Conservation (phyloP, 2,329 filamentous ascomycete genomes). For the Paecilomyces sp. region DNA sequence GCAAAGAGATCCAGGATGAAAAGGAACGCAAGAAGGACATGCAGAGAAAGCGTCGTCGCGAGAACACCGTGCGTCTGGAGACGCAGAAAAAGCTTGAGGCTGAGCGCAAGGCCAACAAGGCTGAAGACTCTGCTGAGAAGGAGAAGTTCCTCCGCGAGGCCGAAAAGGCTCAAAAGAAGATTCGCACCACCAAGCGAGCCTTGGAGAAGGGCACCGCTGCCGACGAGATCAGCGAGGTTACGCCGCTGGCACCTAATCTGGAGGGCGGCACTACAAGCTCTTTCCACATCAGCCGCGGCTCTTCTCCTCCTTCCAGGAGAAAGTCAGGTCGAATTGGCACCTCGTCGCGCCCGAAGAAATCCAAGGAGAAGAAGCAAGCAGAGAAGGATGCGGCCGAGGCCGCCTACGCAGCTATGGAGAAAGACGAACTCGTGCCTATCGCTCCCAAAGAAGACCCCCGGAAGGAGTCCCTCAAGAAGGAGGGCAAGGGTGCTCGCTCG, state of each 20-base stretch:
- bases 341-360: conserved; percentile 71
- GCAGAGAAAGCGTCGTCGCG: conserved; percentile 90
- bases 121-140: conserved; percentile 74
- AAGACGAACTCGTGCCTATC: conserved; percentile 40
- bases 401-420: conserved; percentile 65
- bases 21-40: conserved; percentile 99
- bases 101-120: conserved; percentile 67
- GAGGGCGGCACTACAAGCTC: conserved; percentile 81
- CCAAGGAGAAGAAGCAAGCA: conserved; percentile 64
- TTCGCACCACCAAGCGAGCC: conserved; percentile 79
- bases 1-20: conserved; percentile 83
- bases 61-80: conserved; percentile 90
- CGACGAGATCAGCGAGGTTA: conserved; percentile 66
- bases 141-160: conserved; percentile 77
- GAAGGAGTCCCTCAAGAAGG: conserved; percentile 37
- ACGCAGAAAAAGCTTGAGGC: conserved; percentile 74
- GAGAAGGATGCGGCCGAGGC: conserved; percentile 74
- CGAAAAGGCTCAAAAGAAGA: conserved; percentile 86
- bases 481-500: conserved; percentile 30
- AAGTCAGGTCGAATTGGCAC: conserved; percentile 47
- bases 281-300: conserved; percentile 62
- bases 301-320: conserved; percentile 43
- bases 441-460: conserved; percentile 52
- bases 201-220: conserved; percentile 70
- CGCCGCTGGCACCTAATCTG: conserved; percentile 68